phyloP scores from a whole-genome alignment of 495 filamentous ascomycete genomes.

The Tuber microsphaerosporum region DNA sequence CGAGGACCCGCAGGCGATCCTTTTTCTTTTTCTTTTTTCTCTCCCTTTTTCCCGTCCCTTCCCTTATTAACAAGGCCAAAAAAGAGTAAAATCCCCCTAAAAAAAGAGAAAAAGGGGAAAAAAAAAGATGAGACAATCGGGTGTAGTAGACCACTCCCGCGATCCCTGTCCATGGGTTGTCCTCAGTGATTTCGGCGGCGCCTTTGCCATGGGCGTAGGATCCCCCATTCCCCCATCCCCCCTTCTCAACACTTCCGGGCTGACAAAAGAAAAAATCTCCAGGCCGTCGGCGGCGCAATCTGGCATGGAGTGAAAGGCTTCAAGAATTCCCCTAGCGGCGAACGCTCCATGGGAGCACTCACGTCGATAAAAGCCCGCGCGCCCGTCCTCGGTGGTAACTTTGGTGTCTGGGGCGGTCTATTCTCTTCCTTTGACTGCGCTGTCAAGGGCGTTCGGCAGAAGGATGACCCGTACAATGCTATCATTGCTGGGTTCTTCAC shows the following conservation, averaged over 20 bases:
- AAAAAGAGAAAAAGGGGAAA: neutral
- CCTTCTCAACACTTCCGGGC: constrained; percentile 1
- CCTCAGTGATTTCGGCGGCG: constrained; percentile 92
- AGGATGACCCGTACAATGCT: constrained; percentile 96
- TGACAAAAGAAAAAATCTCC: constrained; percentile 8
- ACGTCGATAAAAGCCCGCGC: constrained; percentile 96
- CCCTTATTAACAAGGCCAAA: neutral
- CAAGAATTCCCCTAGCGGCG: constrained; percentile 70
- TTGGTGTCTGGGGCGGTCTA: constrained; percentile 92
- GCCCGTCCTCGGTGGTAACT: constrained; percentile 93
- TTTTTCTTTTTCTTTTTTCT: neutral
- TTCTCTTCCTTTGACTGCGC: constrained; percentile 95
- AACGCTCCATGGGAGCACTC: constrained; percentile 88
- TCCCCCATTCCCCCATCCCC: constrained; percentile 12
- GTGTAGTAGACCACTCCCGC: constrained; percentile 68
- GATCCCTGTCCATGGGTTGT: constrained; percentile 94
- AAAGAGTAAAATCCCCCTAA: neutral
- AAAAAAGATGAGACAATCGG: neutral
- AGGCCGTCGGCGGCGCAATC: constrained; percentile 85
- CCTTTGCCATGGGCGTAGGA: constrained; percentile 93
- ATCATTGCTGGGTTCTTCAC: constrained; percentile 97
- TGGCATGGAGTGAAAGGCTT: constrained; percentile 99
- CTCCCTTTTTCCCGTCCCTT: neutral
- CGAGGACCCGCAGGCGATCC: neutral
- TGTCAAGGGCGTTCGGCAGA: constrained; percentile 90